Base-by-base conservation (phyloP, 2,329 filamentous ascomycete species). In the Trichoderma sp. region DNA sequence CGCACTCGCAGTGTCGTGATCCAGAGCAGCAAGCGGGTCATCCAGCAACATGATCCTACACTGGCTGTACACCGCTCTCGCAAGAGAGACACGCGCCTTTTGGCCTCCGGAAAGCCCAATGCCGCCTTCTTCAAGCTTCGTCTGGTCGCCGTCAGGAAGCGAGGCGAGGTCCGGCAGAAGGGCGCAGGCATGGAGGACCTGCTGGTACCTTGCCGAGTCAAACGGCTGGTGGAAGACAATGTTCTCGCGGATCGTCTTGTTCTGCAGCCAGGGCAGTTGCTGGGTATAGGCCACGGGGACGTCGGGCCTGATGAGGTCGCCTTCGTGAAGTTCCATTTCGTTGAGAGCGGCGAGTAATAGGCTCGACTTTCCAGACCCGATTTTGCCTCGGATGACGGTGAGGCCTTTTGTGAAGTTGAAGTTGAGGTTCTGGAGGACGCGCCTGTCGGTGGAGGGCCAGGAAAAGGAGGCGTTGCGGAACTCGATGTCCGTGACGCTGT, bases 391-490 rank as follows among this genome's bases (percentile, higher is more conserved):
- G 2, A 88, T 75, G 0, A 88, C 76, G 0, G 81, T 85, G 5
- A 89, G 76, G 0, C 85, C 85, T 0, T 78, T 73, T 10, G 74
- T 71, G 57, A 86, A 85, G 1, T 71, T 73, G 10, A 86, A 69
- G 14, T 78, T 76, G 14, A 87, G 73, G 17, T 80, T 72, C 7
- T 76, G 74, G 7, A 89, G 75, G 0, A 86, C 80, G 4, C 83
- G 79, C 7, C 82, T 80, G 2, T 81, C 74, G 0, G 85, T 85
- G 0, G 90, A 90, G 0, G 93, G 92, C 89, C 93, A 96, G 0
- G 89, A 85, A 73, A 96, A 96, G 0, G 87, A 88, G 5, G 90
- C 91, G 30, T 85, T 77, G 2, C 82, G 78, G 54, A 96, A 80
- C 47, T 83, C 75, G 21, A 89, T 78, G 17, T 82, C 78, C 10